Percentiles rank a stretch among this genome's conserved stretches.
These are phyloP conservation scores for Fusarium dimerum DNA, from an alignment of 2,329 filamentous ascomycete genomes.

Conservation along the genomic window DNA sequence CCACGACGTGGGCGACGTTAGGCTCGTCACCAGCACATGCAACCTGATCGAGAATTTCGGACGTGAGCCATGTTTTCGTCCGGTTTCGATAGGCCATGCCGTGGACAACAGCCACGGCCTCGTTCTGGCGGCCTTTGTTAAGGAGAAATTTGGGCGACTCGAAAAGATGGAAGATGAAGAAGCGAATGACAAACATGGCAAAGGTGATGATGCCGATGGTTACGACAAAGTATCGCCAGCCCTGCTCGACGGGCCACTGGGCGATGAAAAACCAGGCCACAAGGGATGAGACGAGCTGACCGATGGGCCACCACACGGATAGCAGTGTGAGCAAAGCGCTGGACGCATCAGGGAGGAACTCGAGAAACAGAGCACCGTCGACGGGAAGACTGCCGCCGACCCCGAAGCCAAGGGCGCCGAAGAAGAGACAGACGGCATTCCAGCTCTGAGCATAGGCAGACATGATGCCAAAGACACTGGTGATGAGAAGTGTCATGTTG, in stretches of 20 bases:
- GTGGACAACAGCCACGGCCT: slow-evolving; percentile 79
- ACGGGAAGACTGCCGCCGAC: slow-evolving; percentile 78
- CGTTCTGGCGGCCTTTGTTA: slow-evolving; percentile 71
- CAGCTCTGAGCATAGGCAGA: slow-evolving; percentile 69
- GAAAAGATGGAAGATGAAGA: slow-evolving; percentile 78
- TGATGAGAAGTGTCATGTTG: slow-evolving; percentile 76
- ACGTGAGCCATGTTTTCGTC: slow-evolving; percentile 73
- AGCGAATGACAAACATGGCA: slow-evolving; percentile 75
- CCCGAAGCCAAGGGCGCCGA: slow-evolving; percentile 64
- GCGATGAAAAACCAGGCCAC: slow-evolving; percentile 77
- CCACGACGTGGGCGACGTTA: slow-evolving; percentile 10
- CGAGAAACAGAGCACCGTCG: slow-evolving; percentile 79
- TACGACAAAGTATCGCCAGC: slow-evolving; percentile 75
- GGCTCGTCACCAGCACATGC: slow-evolving; percentile 44
- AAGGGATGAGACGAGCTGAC: slow-evolving; percentile 71
- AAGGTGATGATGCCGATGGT: slow-evolving; percentile 74
- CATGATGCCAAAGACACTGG: slow-evolving; percentile 71
- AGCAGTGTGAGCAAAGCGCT: slow-evolving; percentile 74
- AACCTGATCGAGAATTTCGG: slow-evolving; percentile 63
- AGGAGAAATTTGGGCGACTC: slow-evolving; percentile 86
- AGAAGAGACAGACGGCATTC: slow-evolving; percentile 62
- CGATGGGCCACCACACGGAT: slow-evolving; percentile 86
- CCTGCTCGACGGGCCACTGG: slow-evolving; percentile 66
- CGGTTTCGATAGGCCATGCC: slow-evolving; percentile 74
- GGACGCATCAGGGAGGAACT: slow-evolving; percentile 77